Evolutionary conservation across 2,329 filamentous ascomycete genomes (phyloP).

Genomic region (Phialocephala subalpina): DNA sequence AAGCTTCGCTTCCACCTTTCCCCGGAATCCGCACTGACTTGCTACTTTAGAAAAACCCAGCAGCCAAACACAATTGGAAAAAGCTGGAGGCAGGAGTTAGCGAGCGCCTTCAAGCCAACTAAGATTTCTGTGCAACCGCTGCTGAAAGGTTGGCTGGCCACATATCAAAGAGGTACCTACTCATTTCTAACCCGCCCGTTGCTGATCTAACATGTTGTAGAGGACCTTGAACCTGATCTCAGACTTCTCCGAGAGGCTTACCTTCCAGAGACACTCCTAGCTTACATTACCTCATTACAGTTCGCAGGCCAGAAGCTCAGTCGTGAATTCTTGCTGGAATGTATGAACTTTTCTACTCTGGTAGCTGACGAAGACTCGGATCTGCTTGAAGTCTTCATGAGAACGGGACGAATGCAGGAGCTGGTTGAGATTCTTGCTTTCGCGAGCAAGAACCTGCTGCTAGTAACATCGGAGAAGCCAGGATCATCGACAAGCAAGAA

Average conservation of each 20-base stretch:
- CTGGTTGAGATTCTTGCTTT: conserved; percentile 77
- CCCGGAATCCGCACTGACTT: not conserved
- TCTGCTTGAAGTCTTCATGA: conserved; percentile 69
- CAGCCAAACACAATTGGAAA: conserved; percentile 44
- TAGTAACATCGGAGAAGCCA: conserved; percentile 62
- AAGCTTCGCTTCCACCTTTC: conserved; percentile 19
- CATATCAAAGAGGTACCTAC: conserved; percentile 36
- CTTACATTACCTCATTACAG: conserved; percentile 83
- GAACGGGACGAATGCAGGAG: conserved; percentile 75
- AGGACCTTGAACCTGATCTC: conserved; percentile 66
- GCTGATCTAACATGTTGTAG: conserved; percentile 33
- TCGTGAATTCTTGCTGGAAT: conserved; percentile 80
- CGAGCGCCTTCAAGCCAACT: conserved; percentile 59
- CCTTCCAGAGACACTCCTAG: conserved; percentile 85
- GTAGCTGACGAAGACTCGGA: conserved; percentile 77
- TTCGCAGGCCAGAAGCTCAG: conserved; percentile 78
- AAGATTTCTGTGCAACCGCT: conserved; percentile 66
- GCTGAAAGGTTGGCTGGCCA: conserved; percentile 69
- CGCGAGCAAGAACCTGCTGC: conserved; percentile 45
- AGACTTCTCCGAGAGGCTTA: conserved; percentile 76
- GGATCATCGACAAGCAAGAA: conserved; percentile 61
- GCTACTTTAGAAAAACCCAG: conserved; percentile 16
- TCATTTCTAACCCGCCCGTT: not conserved
- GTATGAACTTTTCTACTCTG: conserved; percentile 83
- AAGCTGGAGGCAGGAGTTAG: conserved; percentile 63